Evolutionary conservation across 495 filamentous ascomycete species (phyloP), one percentile per base, ranked within the genome.

Genomic region (Pyrenula aspistea): DNA sequence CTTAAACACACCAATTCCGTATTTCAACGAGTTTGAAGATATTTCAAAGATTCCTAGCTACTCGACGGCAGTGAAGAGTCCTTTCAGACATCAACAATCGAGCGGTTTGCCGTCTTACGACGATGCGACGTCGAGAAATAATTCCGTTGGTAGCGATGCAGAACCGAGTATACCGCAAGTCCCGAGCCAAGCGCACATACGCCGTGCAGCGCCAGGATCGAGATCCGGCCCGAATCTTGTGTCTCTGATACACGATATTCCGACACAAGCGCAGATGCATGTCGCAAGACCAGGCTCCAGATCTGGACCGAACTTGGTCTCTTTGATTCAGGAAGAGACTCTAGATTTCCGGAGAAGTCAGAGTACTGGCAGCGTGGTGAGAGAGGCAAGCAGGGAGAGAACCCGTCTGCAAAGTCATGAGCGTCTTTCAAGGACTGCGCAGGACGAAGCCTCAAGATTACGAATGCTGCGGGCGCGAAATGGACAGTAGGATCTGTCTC

Each of bases 1-100:
- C 22, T 73, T 75, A 65, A 75, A 77, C 15, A 81, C 78, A 4
- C 81, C 85, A 19, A 81, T 85, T 55, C 72, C 80, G 22, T 85
- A 89, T 58, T 82, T 75, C 55, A 68, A 75, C 22, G 81, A 86
- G 60, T 71, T 85, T 25, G 79, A 81, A 56, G 74, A 77, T 47
- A 71, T 92, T 20, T 85, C 78, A 61, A 86, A 83, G 53, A 87
- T 93, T 8, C 89, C 89, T 2, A 89, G 85, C 53, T 95, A 95
- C 65, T 73, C 78, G 2, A 91, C 89, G 12, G 89, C 89, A 0
- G 76, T 91, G 19, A 80, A 76, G 51, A 75, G 82, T 0, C 77
- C 78, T 10, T 70, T 81, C 15, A 75, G 76, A 48, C 69, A 65
- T 24, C 74, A 75, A 12, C 72, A 62, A 49, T 78, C 76, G 49